Percentiles rank a stretch among this genome's conserved stretches.
These are phyloP conservation scores for Cyclotella choctawhatcheeana DNA, from an alignment of 108 stramenopile genomes.

Conservation along the genomic window DNA sequence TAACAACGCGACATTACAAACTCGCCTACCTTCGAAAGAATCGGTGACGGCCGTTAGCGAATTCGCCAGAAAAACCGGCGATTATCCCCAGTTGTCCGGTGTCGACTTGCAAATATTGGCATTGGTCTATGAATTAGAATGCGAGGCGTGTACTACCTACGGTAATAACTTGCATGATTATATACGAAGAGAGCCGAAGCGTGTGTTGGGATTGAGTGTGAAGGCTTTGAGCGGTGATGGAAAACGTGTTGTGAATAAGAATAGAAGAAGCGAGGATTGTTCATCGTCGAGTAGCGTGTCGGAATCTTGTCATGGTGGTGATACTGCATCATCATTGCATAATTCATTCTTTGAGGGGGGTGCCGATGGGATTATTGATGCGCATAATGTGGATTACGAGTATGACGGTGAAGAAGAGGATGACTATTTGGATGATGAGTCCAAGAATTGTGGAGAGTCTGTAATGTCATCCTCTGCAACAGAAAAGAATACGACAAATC, in stretches of 20 bases:
- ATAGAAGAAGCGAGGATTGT: too few relatives aligned
- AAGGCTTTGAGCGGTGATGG: constrained; percentile 44
- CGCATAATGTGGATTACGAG: constrained; percentile 45
- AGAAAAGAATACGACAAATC: too few relatives aligned
- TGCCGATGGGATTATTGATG: constrained; percentile 53
- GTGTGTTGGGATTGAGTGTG: constrained; percentile 69
- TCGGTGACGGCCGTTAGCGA: constrained; percentile 64
- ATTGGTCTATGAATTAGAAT: constrained; percentile 88
- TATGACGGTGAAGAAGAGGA: constrained; percentile 62
- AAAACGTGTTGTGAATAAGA: constrained; percentile 6
- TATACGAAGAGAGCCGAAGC: constrained; percentile 77
- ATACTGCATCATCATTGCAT: background rate
- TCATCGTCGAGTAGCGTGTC: too few relatives aligned
- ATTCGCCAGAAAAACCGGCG: constrained; percentile 94
- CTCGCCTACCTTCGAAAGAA: constrained; percentile 59
- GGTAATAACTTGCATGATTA: constrained; percentile 55
- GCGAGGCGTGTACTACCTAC: constrained; percentile 52
- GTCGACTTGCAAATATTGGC: constrained; percentile 95
- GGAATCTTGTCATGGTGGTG: too few relatives aligned
- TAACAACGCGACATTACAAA: constrained; percentile 13
- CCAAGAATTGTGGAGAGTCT: constrained; percentile 9
- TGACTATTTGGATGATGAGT: constrained; percentile 49
- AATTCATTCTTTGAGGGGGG: constrained; percentile 38
- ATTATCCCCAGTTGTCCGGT: constrained; percentile 79
- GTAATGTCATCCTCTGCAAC: too few relatives aligned